Percentiles rank a stretch among this genome's conserved stretches.
Conservation (phyloP, 306 rosid species). For the Oxytropis ochrocephala region DNA sequence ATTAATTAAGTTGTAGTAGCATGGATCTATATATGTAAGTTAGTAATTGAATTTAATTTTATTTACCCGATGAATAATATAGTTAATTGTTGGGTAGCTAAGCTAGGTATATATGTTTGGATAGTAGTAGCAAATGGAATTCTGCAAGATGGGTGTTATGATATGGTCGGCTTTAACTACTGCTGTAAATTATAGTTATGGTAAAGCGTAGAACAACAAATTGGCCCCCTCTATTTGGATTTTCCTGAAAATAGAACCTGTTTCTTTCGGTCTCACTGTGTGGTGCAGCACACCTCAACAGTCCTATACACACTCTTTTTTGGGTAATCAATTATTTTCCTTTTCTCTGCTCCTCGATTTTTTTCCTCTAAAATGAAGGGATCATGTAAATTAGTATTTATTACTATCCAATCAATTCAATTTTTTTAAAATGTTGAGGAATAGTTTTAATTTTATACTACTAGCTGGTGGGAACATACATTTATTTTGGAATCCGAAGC, state of each 20-base stretch:
- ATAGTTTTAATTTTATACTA: no score
- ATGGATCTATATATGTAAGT: not conserved
- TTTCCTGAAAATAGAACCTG: constrained; percentile 45
- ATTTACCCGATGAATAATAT: no score
- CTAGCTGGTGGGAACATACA: constrained; percentile 14
- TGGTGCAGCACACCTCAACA: constrained; percentile 36
- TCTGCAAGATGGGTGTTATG: not conserved
- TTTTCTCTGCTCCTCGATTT: constrained; percentile 44
- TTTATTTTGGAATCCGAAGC: constrained; percentile 20
- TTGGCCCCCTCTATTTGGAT: constrained; percentile 31
- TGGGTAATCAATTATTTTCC: constrained; percentile 32
- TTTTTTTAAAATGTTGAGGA: no score
- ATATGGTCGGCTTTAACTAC: constrained; percentile 19
- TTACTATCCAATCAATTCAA: no score
- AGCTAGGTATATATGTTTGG: not conserved
- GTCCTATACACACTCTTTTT: constrained; percentile 11
- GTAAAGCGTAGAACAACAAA: constrained; percentile 19
- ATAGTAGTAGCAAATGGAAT: constrained; percentile 20
- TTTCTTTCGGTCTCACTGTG: constrained; percentile 39
- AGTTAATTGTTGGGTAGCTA: no score
- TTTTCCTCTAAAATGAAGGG: constrained; percentile 43
- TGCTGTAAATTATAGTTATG: constrained; percentile 27
- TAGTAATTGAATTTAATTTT: no score
- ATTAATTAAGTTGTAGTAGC: not conserved
- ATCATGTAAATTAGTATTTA: constrained; percentile 12